Base-by-base conservation (phyloP, 1,284 basidiomycete genomes). In the Lignosus rhinocerotis region DNA sequence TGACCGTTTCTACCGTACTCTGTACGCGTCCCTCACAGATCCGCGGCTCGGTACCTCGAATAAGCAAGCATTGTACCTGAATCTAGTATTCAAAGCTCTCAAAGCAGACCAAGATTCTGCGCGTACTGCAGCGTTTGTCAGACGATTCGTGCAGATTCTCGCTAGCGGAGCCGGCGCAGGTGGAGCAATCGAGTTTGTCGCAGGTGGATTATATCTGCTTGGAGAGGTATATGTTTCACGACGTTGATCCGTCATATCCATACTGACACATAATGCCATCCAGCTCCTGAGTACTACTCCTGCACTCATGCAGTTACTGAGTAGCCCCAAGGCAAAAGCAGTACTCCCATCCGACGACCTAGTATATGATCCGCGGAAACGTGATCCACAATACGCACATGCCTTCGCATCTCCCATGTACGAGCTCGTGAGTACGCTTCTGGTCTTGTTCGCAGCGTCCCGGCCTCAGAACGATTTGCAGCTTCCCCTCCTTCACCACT, bases 51-150 rank as follows among this genome's bases (percentile, higher is more conserved):
- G 87, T 16, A 81, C 82, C 1, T 94, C 94, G 16, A 93, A 91
- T 32, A 98, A 99, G 72, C 95, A 98, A 73, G 94, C 96, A 8
- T 93, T 99, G 89, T 99, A 98, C 73, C 84, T 99, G 64, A 99
- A 99, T 72, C 77, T 99, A 19, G 75, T 98, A 19, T 96, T 97
- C 84, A 96, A 94, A 71, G 89, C 93, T 16, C 76, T 98, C 66
- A 97, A 97, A 74, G 81, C 81, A 3, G 96, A 98, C 69, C 73
- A 73, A 11, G 86, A 85, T 53, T 64, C 73, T 0, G 83, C 83
- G 58, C 82, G 94, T 17, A 83, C 92, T 9, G 88, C 88, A 73
- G 93, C 94, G 0, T 88, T 98, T 58, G 84, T 98, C 43, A 87
- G 93, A 71, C 80, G 97, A 53, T 87, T 98, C 50, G 80, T 96